Evolutionary conservation across 371 early-diverging fungal genomes (phyloP).

Genomic region (Thermomucor indicae-seudaticae): DNA sequence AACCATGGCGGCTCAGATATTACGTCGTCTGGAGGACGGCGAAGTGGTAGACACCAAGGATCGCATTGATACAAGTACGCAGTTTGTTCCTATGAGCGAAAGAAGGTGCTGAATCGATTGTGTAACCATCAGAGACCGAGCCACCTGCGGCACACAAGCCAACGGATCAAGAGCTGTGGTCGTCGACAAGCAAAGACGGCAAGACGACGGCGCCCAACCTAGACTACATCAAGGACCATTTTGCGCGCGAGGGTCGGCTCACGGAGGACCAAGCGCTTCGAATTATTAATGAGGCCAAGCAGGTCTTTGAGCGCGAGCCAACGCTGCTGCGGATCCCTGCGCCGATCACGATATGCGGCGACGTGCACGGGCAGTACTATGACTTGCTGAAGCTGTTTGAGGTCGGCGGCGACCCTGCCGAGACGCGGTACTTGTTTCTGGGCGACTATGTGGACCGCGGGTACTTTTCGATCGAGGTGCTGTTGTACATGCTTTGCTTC

Average conservation of each 20-base stretch:
- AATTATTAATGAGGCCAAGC: constrained; percentile 75
- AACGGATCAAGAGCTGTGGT: constrained; percentile 49
- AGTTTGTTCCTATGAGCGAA: constrained; percentile 70
- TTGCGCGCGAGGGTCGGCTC: constrained; percentile 87
- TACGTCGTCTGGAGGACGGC: not conserved
- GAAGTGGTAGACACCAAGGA: not conserved
- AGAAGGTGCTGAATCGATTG: constrained; percentile 53
- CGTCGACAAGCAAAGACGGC: too few species aligned
- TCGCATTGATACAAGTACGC: constrained; percentile 33
- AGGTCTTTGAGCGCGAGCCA: constrained; percentile 72
- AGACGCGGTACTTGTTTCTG: constrained; percentile 86
- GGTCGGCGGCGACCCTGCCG: constrained; percentile 92
- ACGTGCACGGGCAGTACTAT: constrained; percentile 99
- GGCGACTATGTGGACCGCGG: constrained; percentile 99
- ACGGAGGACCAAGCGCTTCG: constrained; percentile 88
- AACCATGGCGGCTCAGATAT: not conserved
- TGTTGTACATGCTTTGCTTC: constrained; percentile 84
- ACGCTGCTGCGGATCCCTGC: constrained; percentile 87
- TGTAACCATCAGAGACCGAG: constrained; percentile 43
- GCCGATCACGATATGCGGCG: constrained; percentile 96
- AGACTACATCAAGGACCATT: constrained; percentile 82
- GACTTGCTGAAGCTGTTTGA: constrained; percentile 98
- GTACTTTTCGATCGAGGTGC: constrained; percentile 88
- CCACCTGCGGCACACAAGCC: constrained; percentile 50
- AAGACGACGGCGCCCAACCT: constrained; percentile 75